A percentile compares a stretch with the other conserved stretches of the same genome.
These are phyloP conservation scores for Monosporascus sp. DNA, from an alignment of 2,329 filamentous ascomycete species.

Conservation along the genomic window DNA sequence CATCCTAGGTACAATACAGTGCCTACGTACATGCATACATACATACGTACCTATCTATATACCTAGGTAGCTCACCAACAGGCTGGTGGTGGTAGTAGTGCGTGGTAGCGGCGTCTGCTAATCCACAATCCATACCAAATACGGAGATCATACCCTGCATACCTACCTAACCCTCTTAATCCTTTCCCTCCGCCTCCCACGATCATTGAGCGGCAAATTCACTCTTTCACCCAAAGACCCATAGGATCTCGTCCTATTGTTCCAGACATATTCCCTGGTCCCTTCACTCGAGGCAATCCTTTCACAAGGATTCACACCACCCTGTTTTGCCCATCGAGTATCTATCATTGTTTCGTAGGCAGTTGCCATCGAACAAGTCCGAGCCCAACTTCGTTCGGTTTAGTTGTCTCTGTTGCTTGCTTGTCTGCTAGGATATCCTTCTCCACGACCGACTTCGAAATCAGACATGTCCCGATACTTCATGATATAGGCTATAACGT, in stretches of 20 bases:
- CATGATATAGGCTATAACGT: neutral
- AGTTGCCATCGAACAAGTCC: too few relatives aligned
- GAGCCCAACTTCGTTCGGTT: too few relatives aligned
- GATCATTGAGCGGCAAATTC: neutral
- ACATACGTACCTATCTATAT: neutral
- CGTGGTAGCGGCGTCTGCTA: neutral
- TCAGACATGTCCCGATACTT: neutral
- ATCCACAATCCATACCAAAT: neutral
- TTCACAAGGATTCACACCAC: neutral
- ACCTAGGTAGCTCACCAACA: neutral
- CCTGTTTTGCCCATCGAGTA: neutral
- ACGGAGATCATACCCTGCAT: neutral
- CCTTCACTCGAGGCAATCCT: neutral
- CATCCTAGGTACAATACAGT: too few relatives aligned
- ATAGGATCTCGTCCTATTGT: neutral
- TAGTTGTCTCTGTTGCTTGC: neutral
- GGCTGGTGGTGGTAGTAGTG: neutral
- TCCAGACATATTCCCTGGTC: neutral
- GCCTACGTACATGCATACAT: neutral
- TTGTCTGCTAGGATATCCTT: neutral
- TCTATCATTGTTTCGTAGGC: neutral
- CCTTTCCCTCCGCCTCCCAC: neutral
- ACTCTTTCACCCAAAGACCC: neutral
- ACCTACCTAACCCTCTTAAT: neutral
- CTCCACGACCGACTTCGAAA: neutral